Percentiles rank a stretch among this genome's conserved stretches.
Evolutionary conservation across 768 basidiomycete genomes (phyloP).

Genomic region (Tylopilus intermedius): DNA sequence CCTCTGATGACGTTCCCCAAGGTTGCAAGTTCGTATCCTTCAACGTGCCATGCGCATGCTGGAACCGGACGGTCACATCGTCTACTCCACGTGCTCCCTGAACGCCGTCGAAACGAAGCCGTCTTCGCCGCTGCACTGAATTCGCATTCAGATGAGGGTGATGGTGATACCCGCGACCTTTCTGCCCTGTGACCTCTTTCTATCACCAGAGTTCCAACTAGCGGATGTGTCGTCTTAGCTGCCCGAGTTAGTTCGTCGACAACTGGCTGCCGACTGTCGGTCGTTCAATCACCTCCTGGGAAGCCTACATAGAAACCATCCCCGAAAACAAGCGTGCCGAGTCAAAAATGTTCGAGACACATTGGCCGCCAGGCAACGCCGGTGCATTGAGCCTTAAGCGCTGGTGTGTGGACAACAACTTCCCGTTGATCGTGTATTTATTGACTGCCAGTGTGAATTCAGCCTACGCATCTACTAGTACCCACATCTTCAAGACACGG

Average conservation of each 20-base stretch:
- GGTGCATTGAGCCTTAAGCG: conserved; percentile 58
- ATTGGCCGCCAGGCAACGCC: conserved; percentile 77
- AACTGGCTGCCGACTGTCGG: conserved; percentile 78
- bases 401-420: conserved; percentile 49
- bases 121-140: conserved; percentile 83
- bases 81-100: conserved; percentile 96
- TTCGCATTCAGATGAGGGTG: conserved; percentile 51
- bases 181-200: neutral
- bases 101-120: conserved; percentile 98
- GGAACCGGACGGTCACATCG: conserved; percentile 74
- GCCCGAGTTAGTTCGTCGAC: conserved; percentile 66
- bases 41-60: conserved; percentile 90
- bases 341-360: conserved; percentile 61
- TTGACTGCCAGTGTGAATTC: neutral
- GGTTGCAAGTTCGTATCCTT: conserved; percentile 88
- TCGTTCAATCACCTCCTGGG: conserved; percentile 51
- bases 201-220: conserved; percentile 59
- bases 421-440: neutral
- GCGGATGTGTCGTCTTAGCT: conserved; percentile 72
- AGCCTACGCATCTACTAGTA: conserved; percentile 73
- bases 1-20: conserved; percentile 29
- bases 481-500: conserved; percentile 93
- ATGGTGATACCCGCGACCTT: neutral
- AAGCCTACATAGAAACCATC: conserved; percentile 50
- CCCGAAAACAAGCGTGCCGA: conserved; percentile 45